A percentile compares a stretch with the other conserved stretches of the same genome.
These are phyloP conservation scores for Aspergillus piperis DNA, from an alignment of 2,329 filamentous ascomycete species.

Conservation along the genomic window DNA sequence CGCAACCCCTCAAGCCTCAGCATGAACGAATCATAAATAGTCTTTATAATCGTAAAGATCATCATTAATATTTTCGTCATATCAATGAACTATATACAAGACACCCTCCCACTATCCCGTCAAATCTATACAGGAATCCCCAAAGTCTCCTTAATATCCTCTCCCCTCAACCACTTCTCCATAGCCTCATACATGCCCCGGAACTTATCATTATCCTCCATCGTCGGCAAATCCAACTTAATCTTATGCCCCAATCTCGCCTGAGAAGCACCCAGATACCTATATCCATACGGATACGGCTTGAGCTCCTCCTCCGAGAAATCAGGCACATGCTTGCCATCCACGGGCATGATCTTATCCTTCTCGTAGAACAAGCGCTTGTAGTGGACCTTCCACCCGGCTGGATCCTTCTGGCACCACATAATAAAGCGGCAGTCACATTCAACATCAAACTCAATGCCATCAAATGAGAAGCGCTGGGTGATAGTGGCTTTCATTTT, in stretches of 20 bases:
- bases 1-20: not conserved
- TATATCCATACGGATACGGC: slow-evolving; percentile 8
- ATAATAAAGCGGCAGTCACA: slow-evolving; percentile 9
- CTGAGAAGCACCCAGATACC: slow-evolving; percentile 5
- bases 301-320: not conserved
- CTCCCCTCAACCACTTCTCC: slow-evolving; percentile 3
- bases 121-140: not conserved
- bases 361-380: slow-evolving; percentile 9
- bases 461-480: not conserved
- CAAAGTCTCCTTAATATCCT: slow-evolving; percentile 4
- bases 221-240: slow-evolving; percentile 6
- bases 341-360: slow-evolving; percentile 8
- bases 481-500: slow-evolving; percentile 10
- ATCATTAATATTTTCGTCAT: not conserved
- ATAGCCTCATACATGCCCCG: slow-evolving; percentile 8
- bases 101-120: not conserved
- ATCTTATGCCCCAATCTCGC: slow-evolving; percentile 3
- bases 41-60: not conserved
- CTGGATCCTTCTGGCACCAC: slow-evolving; percentile 5
- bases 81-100: not conserved
- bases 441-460: slow-evolving; percentile 2
- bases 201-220: slow-evolving; percentile 7
- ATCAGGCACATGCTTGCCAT: slow-evolving; percentile 2
- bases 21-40: not conserved
- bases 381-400: slow-evolving; percentile 7